Percentiles rank a stretch among this genome's conserved stretches.
Conservation (phyloP, 2,329 filamentous ascomycete genomes). For the Byssochlamys sp. region DNA sequence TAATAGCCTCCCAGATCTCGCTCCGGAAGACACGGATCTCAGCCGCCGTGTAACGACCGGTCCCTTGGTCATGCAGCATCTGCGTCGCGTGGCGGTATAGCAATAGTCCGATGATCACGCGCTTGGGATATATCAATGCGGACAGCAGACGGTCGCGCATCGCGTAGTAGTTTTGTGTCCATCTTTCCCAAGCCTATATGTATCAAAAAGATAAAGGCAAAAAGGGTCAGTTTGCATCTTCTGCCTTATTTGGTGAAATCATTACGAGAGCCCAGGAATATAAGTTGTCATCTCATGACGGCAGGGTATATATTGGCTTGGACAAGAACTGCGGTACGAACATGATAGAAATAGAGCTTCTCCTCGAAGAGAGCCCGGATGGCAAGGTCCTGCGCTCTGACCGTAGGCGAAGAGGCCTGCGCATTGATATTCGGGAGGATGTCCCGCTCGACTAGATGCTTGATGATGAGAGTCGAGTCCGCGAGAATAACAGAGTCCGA, state of each 20-base stretch:
- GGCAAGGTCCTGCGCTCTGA: conserved; percentile 43
- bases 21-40: conserved; percentile 39
- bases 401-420: conserved; percentile 22
- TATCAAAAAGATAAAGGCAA: neutral
- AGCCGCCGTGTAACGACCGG: conserved; percentile 40
- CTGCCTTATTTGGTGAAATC: neutral
- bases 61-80: conserved; percentile 50
- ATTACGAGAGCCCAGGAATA: neutral
- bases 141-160: conserved; percentile 47
- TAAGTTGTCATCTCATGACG: neutral
- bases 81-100: conserved; percentile 35
- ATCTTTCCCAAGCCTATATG: conserved; percentile 42
- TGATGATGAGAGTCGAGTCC: conserved; percentile 50
- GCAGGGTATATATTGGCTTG: neutral
- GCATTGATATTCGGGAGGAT: conserved; percentile 43
- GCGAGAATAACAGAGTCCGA: conserved; percentile 23
- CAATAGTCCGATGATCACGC: conserved; percentile 43
- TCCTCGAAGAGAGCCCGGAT: conserved; percentile 51
- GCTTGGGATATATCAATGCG: conserved; percentile 44
- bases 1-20: conserved; percentile 48
- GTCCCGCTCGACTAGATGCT: conserved; percentile 33
- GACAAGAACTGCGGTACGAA: conserved; percentile 16
- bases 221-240: neutral
- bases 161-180: conserved; percentile 50
- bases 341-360: conserved; percentile 49